These are phyloP conservation scores for Kwoniella bestiolae DNA, from an alignment of 768 basidiomycete genomes.

Conservation along the genomic window DNA sequence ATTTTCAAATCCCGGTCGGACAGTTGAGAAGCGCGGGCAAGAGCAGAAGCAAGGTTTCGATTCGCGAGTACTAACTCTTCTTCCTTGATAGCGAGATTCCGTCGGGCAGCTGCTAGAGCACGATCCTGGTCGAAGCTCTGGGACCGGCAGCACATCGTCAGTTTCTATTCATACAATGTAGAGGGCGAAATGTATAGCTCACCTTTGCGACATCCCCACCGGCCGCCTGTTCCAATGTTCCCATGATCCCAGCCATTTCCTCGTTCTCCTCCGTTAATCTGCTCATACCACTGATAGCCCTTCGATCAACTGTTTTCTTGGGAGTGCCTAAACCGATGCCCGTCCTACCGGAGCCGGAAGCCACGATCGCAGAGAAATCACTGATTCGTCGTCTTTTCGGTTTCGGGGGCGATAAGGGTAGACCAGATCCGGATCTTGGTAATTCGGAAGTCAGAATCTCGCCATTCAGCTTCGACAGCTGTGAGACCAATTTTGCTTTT, in stretches of 20 bases:
- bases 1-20: constrained; percentile 15
- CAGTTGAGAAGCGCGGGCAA: constrained; percentile 14
- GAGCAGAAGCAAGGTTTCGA: constrained; percentile 20
- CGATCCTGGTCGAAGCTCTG: constrained; percentile 45
- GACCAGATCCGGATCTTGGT: constrained; percentile 32
- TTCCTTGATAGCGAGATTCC: constrained; percentile 36
- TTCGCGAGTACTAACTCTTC: constrained; percentile 31
- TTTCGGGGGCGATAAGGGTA: constrained; percentile 28
- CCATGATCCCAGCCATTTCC: constrained; percentile 26
- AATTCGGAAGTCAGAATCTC: constrained; percentile 51
- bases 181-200: no score
- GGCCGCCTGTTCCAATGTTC: constrained; percentile 18
- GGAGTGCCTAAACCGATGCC: constrained; percentile 41
- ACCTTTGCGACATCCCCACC: constrained; percentile 15
- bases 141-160: not conserved
- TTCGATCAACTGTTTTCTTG: constrained; percentile 25
- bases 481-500: constrained; percentile 39
- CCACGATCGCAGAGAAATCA: constrained; percentile 39
- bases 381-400: constrained; percentile 54
- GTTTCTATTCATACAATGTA: not conserved
- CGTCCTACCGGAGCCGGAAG: constrained; percentile 18
- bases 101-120: constrained; percentile 34
- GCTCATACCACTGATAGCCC: constrained; percentile 51
- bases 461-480: constrained; percentile 53
- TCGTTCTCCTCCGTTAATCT: constrained; percentile 40